phyloP scores from a whole-genome alignment of 2,329 filamentous ascomycete species.

The Chaetomiaceae sp. region DNA sequence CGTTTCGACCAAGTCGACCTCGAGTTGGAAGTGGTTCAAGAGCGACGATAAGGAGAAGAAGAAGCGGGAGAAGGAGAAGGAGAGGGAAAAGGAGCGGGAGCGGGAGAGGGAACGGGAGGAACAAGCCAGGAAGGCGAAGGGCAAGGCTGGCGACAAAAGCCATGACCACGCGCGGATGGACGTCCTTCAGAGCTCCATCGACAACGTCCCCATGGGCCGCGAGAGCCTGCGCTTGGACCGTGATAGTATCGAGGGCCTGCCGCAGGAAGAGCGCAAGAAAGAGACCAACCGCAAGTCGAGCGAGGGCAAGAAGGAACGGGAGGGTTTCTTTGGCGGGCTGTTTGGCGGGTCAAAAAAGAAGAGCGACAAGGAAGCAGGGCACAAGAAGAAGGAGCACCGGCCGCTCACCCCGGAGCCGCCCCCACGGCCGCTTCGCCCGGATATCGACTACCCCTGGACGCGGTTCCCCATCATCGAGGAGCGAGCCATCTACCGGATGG shows the following conservation, averaged over 20 bases:
- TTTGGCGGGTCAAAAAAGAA: slow-evolving; percentile 91
- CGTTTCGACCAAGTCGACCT: slow-evolving; percentile 77
- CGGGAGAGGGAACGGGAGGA: slow-evolving; percentile 53
- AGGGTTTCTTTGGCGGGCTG: slow-evolving; percentile 87
- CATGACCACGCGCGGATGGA: slow-evolving; percentile 83
- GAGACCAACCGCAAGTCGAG: slow-evolving; percentile 68
- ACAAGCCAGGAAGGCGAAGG: slow-evolving; percentile 45
- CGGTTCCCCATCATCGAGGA: slow-evolving; percentile 94
- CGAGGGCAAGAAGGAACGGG: slow-evolving; percentile 84
- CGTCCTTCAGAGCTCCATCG: slow-evolving; percentile 81
- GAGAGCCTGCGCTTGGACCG: slow-evolving; percentile 84
- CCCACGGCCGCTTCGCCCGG: slow-evolving; percentile 69
- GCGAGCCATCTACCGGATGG: slow-evolving; percentile 96
- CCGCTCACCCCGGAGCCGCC: slow-evolving; percentile 75
- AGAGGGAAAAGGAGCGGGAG: slow-evolving; percentile 39
- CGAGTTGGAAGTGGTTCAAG: slow-evolving; percentile 78
- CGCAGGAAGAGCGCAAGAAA: slow-evolving; percentile 80
- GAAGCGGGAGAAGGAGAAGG: slow-evolving; percentile 56
- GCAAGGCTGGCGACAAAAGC: slow-evolving; percentile 58
- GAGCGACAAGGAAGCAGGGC: slow-evolving; percentile 65
- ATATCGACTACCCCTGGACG: slow-evolving; percentile 95
- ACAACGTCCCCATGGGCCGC: slow-evolving; percentile 62
- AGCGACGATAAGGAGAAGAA: slow-evolving; percentile 73
- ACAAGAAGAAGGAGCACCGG: slow-evolving; percentile 71
- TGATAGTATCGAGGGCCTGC: slow-evolving; percentile 63